Evolutionary conservation across 1,284 basidiomycete genomes (phyloP), one percentile per base, ranked within the genome.

Genomic region (Termitomyces sp.): DNA sequence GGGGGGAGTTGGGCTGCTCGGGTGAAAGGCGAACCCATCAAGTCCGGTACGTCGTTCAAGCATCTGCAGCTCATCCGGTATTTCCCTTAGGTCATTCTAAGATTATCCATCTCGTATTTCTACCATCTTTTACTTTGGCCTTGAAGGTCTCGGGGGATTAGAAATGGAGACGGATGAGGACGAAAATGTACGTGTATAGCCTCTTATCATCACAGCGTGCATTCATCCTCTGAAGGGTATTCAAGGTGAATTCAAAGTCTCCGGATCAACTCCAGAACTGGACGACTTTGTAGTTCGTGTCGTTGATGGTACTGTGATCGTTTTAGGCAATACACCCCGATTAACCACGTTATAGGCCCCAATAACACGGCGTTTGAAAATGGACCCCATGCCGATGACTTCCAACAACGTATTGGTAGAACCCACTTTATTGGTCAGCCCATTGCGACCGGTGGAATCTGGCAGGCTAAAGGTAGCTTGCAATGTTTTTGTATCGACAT

Each of bases 1-100:
- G 91, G 92, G 6, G 92, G 91, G 15, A 92, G 88, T 68, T 98
- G 94, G 94, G 92, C 88, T 62, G 89, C 86, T 5, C 83, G 95
- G 50, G 80, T 98, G 57, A 88, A 86, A 64, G 94, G 94, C 17
- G 81, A 85, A 64, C 90, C 92, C 17, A 75, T 97, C 21, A 75
- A 90, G 58, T 67, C 74, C 57, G 71, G 90, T 91, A 57, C 56
- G 79, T 68, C 28, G 42, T 46, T 54, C 21, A 28, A 46, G 12
- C 43, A 43, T 34, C 9, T 50, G 24, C 1, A n/a, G 26, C 15
- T 3, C 30, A 30, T n/a, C 12, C 30, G 12, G 28, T 17, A 24
- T 6, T 21, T 44, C 33, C 45, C 44, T 41, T 34, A 52, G 49
- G 39, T 59, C 50, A 28, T 31, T 45, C 34, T 12, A 58, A 83